phyloP scores from a whole-genome alignment of 495 filamentous ascomycete species.

The Cladorrhinum samala region DNA sequence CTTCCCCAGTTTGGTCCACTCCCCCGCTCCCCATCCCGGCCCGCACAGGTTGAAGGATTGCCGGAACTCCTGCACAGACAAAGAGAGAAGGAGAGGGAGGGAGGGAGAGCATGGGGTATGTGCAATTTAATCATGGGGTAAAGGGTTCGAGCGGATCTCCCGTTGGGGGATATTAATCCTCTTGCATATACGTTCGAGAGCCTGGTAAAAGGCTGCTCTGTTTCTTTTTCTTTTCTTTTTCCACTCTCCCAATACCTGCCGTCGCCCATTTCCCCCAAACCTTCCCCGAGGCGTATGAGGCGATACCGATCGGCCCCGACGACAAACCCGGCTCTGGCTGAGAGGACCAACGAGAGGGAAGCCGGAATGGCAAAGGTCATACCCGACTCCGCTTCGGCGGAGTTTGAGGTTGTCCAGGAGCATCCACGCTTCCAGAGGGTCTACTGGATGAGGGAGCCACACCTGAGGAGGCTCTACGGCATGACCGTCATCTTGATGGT shows the following conservation, averaged over 20 bases:
- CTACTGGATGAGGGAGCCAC: slow-evolving; percentile 53
- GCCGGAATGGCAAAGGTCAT: slow-evolving; percentile 5
- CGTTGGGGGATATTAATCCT: background rate
- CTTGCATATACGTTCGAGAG: slow-evolving; percentile 1
- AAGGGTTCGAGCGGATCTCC: too few species aligned
- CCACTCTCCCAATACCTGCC: background rate
- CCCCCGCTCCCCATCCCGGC: background rate
- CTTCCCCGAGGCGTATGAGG: too few species aligned
- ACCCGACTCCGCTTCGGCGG: slow-evolving; percentile 15
- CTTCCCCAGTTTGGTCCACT: slow-evolving; percentile 9
- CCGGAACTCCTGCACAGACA: background rate
- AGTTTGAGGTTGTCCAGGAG: slow-evolving; percentile 36
- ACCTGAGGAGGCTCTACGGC: slow-evolving; percentile 54
- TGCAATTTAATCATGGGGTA: too few species aligned
- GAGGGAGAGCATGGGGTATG: background rate
- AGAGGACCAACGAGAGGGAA: slow-evolving; percentile 1
- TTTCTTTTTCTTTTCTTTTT: slow-evolving; percentile 2
- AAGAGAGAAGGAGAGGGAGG: background rate
- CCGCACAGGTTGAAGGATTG: background rate
- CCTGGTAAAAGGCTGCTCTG: background rate
- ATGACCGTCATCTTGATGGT: slow-evolving; percentile 51
- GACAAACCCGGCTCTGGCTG: slow-evolving; percentile 5
- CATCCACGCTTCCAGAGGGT: slow-evolving; percentile 53
- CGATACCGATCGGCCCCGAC: background rate
- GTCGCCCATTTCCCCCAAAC: too few species aligned